Percentiles rank a stretch among this genome's conserved stretches.
These are phyloP conservation scores for Aspergillus sp. DNA, from an alignment of 2,329 filamentous ascomycete species.

Conservation along the genomic window DNA sequence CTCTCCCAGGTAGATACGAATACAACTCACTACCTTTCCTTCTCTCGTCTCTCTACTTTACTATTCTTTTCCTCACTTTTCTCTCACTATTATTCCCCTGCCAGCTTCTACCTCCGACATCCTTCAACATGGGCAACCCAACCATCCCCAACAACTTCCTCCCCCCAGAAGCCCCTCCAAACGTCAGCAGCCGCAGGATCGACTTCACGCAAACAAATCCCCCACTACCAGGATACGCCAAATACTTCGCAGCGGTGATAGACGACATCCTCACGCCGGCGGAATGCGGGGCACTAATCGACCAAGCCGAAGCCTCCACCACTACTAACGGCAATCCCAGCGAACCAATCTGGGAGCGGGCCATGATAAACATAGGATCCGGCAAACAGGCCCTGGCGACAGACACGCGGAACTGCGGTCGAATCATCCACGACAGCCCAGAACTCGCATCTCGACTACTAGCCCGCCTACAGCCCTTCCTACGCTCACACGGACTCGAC, in stretches of 20 bases:
- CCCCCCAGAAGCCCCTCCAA: constrained; percentile 27
- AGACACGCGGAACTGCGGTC: constrained; percentile 59
- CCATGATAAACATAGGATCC: constrained; percentile 57
- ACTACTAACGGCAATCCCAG: constrained; percentile 5
- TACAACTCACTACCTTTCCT: no score
- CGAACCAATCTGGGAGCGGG: constrained; percentile 51
- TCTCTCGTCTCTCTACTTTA: no score
- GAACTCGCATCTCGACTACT: constrained; percentile 56
- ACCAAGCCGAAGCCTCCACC: constrained; percentile 40
- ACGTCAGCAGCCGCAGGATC: constrained; percentile 42
- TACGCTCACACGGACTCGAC: constrained; percentile 42
- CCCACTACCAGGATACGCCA: constrained; percentile 44
- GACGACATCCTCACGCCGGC: constrained; percentile 53
- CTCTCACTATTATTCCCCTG: no score
- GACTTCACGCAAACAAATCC: constrained; percentile 43
- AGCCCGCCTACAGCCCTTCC: constrained; percentile 42
- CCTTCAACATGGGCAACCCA: constrained; percentile 6
- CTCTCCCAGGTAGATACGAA: no score
- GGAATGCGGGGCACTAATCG: constrained; percentile 53
- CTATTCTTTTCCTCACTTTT: no score
- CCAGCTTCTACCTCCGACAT: no score
- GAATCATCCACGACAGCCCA: constrained; percentile 64
- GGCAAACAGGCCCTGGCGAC: constrained; percentile 51
- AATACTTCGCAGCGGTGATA: constrained; percentile 51
- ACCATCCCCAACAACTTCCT: constrained; percentile 18